Percentiles rank a stretch among this genome's conserved stretches.
phyloP scores from a whole-genome alignment of 208 protist species.

The Crithidia mellificae region DNA sequence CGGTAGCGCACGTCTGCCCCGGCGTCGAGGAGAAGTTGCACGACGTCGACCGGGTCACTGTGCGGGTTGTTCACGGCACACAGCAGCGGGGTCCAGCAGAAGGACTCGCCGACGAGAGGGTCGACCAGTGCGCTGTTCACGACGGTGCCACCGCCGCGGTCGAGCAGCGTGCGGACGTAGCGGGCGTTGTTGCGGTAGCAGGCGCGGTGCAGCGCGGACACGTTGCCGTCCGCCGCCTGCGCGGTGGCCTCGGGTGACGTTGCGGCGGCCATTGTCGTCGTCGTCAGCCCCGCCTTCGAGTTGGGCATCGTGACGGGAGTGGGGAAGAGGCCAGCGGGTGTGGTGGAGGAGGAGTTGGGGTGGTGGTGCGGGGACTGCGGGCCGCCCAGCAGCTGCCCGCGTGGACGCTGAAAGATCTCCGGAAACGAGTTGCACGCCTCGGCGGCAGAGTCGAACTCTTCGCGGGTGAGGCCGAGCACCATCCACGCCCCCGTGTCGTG shows the following conservation, averaged over 20 bases:
- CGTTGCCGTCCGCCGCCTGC: constrained; percentile 18
- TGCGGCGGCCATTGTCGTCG: background rate
- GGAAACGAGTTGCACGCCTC: constrained; percentile 70
- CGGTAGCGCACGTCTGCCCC: constrained; percentile 71
- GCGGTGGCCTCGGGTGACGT: background rate
- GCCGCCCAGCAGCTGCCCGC: constrained; percentile 34
- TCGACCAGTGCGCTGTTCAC: constrained; percentile 76
- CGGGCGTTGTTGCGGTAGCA: constrained; percentile 87
- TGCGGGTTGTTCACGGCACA: constrained; percentile 91
- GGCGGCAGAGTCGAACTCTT: constrained; percentile 74
- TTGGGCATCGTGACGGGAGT: background rate
- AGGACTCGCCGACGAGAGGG: constrained; percentile 40
- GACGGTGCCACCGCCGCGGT: constrained; percentile 69
- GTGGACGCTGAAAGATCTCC: constrained; percentile 63
- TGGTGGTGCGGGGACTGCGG: background rate
- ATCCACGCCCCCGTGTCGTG: constrained; percentile 80
- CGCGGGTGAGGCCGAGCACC: constrained; percentile 56
- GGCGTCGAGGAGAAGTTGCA: constrained; percentile 58
- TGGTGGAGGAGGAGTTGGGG: background rate
- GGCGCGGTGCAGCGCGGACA: constrained; percentile 76
- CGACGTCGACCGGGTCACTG: constrained; percentile 72
- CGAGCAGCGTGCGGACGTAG: constrained; percentile 81
- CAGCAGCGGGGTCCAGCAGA: constrained; percentile 86
- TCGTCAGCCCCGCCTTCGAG: background rate
- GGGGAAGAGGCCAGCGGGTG: constrained; percentile 4